Evolutionary conservation across 164 flowering plant species (phyloP).

Genomic region (Stephania cephalantha): DNA sequence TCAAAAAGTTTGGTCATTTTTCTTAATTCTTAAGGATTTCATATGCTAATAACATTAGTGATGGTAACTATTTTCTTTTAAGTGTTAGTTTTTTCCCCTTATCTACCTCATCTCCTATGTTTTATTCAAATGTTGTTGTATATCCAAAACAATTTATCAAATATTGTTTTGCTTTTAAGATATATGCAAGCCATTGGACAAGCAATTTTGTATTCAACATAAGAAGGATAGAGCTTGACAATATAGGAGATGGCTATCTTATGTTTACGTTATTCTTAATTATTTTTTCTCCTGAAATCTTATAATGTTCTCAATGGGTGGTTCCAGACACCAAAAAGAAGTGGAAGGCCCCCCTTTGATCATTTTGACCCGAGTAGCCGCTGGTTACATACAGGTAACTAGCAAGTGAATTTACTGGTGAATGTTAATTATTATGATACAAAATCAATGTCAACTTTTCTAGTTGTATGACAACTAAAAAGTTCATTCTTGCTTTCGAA

Average conservation of each 20-base stretch:
- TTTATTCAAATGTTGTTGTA: no score
- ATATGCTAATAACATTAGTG: background rate
- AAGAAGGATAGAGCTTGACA: background rate
- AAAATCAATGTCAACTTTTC: no score
- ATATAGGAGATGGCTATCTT: no score
- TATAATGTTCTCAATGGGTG: slow-evolving; percentile 11
- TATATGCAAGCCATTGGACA: background rate
- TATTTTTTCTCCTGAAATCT: background rate
- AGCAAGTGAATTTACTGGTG: background rate
- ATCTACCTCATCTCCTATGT: background rate
- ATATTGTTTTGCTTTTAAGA: background rate
- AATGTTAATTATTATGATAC: no score
- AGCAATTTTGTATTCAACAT: background rate
- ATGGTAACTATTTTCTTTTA: background rate
- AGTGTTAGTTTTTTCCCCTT: background rate
- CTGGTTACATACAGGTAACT: slow-evolving; percentile 87
- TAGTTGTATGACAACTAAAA: no score
- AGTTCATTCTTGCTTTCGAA: no score
- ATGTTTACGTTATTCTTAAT: no score
- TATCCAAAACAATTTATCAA: background rate
- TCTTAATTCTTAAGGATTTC: background rate
- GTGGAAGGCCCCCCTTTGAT: slow-evolving; percentile 75
- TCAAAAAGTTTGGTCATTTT: background rate
- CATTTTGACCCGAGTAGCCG: slow-evolving; percentile 66
- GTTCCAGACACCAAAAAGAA: slow-evolving; percentile 69